phyloP scores from a whole-genome alignment of 2,329 filamentous ascomycete species.

The Pseudogymnoascus sp. region DNA sequence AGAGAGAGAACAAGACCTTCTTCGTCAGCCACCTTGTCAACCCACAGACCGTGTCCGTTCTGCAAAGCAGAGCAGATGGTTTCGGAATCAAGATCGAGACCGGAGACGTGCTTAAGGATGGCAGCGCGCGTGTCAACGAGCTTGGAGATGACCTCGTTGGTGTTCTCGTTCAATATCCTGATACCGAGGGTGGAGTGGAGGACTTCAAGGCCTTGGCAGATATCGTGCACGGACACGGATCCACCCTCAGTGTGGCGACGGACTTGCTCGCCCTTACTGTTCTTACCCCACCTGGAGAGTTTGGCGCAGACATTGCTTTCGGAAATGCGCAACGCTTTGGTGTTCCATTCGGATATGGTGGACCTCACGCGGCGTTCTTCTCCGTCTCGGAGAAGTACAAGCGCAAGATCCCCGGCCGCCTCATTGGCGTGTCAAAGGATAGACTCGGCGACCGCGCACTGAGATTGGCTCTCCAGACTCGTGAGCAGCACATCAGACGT shows the following conservation, averaged over 20 bases:
- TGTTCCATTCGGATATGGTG: slow-evolving; percentile 84
- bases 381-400: slow-evolving; percentile 86
- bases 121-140: slow-evolving; percentile 57
- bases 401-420: slow-evolving; percentile 83
- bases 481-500: slow-evolving; percentile 91
- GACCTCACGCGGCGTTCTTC: slow-evolving; percentile 96
- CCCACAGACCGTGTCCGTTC: slow-evolving; percentile 75
- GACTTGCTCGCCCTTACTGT: slow-evolving; percentile 82
- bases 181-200: slow-evolving; percentile 72
- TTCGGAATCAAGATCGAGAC: slow-evolving; percentile 76
- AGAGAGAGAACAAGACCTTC: slow-evolving; percentile 68
- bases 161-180: slow-evolving; percentile 89
- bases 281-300: slow-evolving; percentile 83
- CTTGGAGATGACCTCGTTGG: slow-evolving; percentile 77
- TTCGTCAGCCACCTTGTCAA: slow-evolving; percentile 77
- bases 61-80: slow-evolving; percentile 79
- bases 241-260: slow-evolving; percentile 77
- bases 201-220: slow-evolving; percentile 70
- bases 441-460: slow-evolving; percentile 73
- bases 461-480: slow-evolving; percentile 77
- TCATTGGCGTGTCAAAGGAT: slow-evolving; percentile 89
- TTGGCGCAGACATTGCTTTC: slow-evolving; percentile 91
- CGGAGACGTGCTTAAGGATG: slow-evolving; percentile 60
- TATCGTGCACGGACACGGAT: slow-evolving; percentile 66
- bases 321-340: slow-evolving; percentile 87